phyloP scores from a whole-genome alignment of 179 eudicot genomes.

The Beta lomatogona region DNA sequence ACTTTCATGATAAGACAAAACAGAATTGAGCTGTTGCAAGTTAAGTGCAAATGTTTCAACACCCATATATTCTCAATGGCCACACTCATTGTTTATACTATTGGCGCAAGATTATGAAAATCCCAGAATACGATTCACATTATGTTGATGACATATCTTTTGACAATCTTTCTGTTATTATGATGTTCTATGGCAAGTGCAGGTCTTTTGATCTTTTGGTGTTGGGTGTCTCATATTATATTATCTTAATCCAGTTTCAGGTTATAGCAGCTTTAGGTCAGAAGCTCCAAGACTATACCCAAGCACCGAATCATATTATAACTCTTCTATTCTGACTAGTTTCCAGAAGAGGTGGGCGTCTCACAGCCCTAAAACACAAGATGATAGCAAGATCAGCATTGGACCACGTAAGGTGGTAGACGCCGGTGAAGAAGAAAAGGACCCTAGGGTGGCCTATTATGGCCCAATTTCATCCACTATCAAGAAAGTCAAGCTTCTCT shows the following conservation, averaged over 20 bases:
- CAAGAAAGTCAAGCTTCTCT: slow-evolving; percentile 86
- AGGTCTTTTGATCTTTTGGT: not conserved
- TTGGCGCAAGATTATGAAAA: not conserved
- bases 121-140: not conserved
- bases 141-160: not conserved
- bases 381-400: slow-evolving; percentile 77
- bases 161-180: not conserved
- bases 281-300: slow-evolving; percentile 37
- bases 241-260: slow-evolving; percentile 39
- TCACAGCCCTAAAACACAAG: slow-evolving; percentile 46
- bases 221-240: not conserved
- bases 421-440: slow-evolving; percentile 40
- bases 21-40: not conserved
- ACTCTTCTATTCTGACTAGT: slow-evolving; percentile 31
- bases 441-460: slow-evolving; percentile 44
- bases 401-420: slow-evolving; percentile 58
- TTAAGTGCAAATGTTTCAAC: not conserved
- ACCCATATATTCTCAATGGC: too few relatives aligned
- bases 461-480: slow-evolving; percentile 90
- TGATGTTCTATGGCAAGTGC: not conserved
- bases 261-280: slow-evolving; percentile 35
- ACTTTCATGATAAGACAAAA: not conserved
- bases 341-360: slow-evolving; percentile 70
- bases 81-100: not conserved
- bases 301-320: slow-evolving; percentile 27